Evolutionary conservation across 805 yeast species (phyloP).

Genomic region (Metschnikowia orientalis): DNA sequence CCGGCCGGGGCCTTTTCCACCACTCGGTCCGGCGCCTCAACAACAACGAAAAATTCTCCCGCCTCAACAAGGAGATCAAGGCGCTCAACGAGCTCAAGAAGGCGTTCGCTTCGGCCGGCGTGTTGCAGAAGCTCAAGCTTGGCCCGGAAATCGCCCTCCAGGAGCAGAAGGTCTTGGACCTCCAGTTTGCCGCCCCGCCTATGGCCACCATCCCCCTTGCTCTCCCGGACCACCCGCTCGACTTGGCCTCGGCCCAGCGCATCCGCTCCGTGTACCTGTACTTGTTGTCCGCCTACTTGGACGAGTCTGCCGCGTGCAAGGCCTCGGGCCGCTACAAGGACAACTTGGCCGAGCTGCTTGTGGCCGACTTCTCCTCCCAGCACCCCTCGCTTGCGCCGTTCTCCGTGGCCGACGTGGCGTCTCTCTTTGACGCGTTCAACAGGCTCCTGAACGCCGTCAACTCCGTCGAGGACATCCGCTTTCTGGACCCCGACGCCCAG

Average conservation of each 20-base stretch:
- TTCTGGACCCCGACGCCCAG: constrained; percentile 24
- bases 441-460: constrained; percentile 25
- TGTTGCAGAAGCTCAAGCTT: constrained; percentile 23
- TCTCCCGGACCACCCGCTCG: constrained; percentile 17
- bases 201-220: constrained; percentile 1
- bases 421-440: constrained; percentile 25
- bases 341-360: constrained; percentile 5
- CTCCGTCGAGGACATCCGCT: constrained; percentile 25
- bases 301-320: constrained; percentile 18
- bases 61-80: constrained; percentile 3
- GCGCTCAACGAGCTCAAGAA: constrained; percentile 17
- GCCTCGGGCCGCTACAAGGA: not conserved
- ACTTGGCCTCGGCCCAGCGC: constrained; percentile 14
- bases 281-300: constrained; percentile 23
- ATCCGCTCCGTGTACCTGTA: constrained; percentile 18
- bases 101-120: constrained; percentile 20
- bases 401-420: constrained; percentile 24
- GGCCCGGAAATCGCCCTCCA: constrained; percentile 18
- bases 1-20: constrained; percentile 1
- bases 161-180: constrained; percentile 4
- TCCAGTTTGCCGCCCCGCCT: constrained; percentile 2
- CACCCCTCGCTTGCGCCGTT: constrained; percentile 21
- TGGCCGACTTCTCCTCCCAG: constrained; percentile 18
- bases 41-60: constrained; percentile 3
- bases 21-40: not conserved